These are phyloP conservation scores for Santalum album DNA, from an alignment of 164 flowering plant genomes.

Conservation along the genomic window DNA sequence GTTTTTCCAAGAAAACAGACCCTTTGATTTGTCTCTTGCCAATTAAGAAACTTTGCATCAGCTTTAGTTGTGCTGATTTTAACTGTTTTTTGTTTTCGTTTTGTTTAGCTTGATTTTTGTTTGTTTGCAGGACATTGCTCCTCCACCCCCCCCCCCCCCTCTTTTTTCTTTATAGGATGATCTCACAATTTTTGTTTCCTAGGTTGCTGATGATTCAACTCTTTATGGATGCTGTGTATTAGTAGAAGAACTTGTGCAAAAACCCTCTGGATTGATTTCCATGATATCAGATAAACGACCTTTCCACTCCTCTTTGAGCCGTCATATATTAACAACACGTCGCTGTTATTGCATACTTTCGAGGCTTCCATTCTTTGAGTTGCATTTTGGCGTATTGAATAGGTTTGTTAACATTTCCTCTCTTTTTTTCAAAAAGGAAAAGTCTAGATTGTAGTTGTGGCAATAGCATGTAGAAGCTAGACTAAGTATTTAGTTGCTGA, in stretches of 20 bases:
- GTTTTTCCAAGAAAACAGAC: too few relatives aligned
- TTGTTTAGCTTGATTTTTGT: too few relatives aligned
- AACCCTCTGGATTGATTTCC: conserved; percentile 82
- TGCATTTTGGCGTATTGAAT: conserved; percentile 87
- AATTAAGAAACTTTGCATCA: too few relatives aligned
- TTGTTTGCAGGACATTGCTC: too few relatives aligned
- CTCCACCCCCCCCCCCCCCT: too few relatives aligned
- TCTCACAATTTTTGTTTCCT: background rate
- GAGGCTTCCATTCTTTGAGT: conserved; percentile 88
- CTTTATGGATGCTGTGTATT: conserved; percentile 92
- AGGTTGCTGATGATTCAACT: conserved; percentile 98
- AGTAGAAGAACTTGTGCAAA: conserved; percentile 85
- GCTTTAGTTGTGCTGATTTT: too few relatives aligned
- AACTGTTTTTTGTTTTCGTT: too few relatives aligned
- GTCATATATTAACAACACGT: conserved; percentile 68
- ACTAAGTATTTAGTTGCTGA: too few relatives aligned
- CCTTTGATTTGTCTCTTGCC: too few relatives aligned
- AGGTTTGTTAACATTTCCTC: conserved; percentile 34
- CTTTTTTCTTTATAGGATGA: background rate
- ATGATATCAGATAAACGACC: conserved; percentile 52
- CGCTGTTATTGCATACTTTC: conserved; percentile 98
- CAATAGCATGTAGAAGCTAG: too few relatives aligned
- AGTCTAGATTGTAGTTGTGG: background rate
- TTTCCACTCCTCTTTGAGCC: conserved; percentile 36
- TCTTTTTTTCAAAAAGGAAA: background rate